Conservation (phyloP, 805 yeast species). For the Nakazawaea molendinolei region DNA sequence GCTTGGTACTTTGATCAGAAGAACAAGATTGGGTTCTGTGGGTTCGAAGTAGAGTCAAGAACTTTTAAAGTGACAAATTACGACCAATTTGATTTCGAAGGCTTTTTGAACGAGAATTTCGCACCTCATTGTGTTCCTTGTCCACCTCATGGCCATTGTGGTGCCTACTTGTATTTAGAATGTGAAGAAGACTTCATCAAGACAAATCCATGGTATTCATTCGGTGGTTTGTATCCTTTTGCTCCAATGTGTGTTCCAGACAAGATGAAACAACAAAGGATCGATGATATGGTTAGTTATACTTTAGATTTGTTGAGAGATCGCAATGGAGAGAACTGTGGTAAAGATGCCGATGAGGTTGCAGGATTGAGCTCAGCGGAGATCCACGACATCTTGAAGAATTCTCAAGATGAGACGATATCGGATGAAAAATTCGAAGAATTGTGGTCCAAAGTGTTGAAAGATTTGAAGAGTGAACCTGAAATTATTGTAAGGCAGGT, state of each 20-base stretch:
- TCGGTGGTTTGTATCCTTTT: constrained; percentile 53
- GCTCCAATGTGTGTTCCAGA: constrained; percentile 70
- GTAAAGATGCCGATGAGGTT: constrained; percentile 35
- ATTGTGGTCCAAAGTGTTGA: constrained; percentile 61
- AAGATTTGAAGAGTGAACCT: constrained; percentile 57
- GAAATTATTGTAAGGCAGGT: constrained; percentile 79
- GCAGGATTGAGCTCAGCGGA: constrained; percentile 47
- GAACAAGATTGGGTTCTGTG: constrained; percentile 67
- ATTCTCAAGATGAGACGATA: constrained; percentile 37
- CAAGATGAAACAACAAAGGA: constrained; percentile 58
- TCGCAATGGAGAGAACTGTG: constrained; percentile 63
- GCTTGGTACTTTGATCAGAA: constrained; percentile 64
- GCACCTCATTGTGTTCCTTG: constrained; percentile 69
- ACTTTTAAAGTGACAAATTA: constrained; percentile 22
- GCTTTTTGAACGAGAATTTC: constrained; percentile 33
- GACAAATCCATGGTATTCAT: constrained; percentile 44
- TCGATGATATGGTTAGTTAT: constrained; percentile 58
- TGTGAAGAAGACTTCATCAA: constrained; percentile 66
- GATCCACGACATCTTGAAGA: constrained; percentile 43
- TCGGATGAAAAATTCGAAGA: constrained; percentile 64
- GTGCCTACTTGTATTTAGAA: constrained; percentile 46
- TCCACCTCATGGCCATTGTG: constrained; percentile 78
- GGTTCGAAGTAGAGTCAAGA: constrained; percentile 43
- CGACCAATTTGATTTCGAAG: constrained; percentile 27
- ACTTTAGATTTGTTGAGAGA: constrained; percentile 60